Conservation (phyloP, 2,329 filamentous ascomycete genomes). For the Raffaelea albimanens region DNA sequence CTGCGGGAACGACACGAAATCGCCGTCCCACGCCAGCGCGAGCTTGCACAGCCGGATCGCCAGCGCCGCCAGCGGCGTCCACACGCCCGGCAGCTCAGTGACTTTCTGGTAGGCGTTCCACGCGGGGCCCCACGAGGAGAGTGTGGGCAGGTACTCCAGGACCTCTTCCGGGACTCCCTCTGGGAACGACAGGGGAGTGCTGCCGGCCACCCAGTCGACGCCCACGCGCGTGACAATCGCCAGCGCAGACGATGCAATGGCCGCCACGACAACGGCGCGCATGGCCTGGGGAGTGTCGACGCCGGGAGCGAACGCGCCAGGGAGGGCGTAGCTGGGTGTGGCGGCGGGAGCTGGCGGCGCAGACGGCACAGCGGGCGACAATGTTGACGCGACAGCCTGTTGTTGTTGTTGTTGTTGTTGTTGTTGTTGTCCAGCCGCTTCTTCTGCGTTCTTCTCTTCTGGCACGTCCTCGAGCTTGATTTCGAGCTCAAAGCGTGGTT, state of each 20-base stretch:
- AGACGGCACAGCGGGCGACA: too few relatives aligned
- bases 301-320: conserved; percentile 6
- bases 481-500: too few relatives aligned
- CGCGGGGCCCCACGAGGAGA: neutral
- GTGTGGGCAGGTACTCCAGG: too few relatives aligned
- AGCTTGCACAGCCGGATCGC: conserved; percentile 42
- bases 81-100: neutral
- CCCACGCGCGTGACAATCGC: neutral
- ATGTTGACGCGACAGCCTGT: too few relatives aligned
- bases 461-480: too few relatives aligned
- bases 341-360: too few relatives aligned
- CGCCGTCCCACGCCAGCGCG: conserved; percentile 63
- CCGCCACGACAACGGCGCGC: neutral
- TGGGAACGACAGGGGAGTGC: conserved; percentile 1
- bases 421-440: too few relatives aligned
- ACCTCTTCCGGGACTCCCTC: too few relatives aligned
- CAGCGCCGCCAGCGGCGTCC: neutral
- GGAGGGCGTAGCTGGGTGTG: neutral
- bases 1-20: conserved; percentile 54
- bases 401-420: too few relatives aligned
- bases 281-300: conserved; percentile 3
- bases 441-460: too few relatives aligned
- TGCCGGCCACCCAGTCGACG: neutral
- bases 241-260: conserved; percentile 1
- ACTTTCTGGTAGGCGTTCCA: conserved; percentile 1